Conservation (phyloP, 1,284 basidiomycete species). For the Irpex sp. region DNA sequence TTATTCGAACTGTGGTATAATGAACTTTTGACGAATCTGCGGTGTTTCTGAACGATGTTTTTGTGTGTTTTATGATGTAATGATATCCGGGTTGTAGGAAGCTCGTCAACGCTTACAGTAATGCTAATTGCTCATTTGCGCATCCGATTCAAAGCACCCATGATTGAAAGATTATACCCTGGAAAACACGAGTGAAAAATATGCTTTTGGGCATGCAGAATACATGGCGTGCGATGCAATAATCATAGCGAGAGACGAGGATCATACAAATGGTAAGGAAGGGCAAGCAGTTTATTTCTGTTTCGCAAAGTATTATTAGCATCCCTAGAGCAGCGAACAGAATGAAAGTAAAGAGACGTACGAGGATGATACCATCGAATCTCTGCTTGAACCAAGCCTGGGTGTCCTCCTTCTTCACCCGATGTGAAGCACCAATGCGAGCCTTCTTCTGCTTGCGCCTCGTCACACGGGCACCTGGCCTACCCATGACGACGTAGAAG, state of each 20-base stretch:
- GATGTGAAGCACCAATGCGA: constrained; percentile 86
- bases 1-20: neutral
- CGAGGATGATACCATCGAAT: constrained; percentile 95
- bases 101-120: neutral
- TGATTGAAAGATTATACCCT: neutral
- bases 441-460: constrained; percentile 89
- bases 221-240: constrained; percentile 14
- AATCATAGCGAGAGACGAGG: constrained; percentile 13
- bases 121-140: neutral
- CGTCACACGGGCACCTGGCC: constrained; percentile 91
- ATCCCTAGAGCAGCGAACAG: neutral
- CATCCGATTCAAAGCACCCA: neutral
- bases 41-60: neutral
- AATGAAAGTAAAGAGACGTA: constrained; percentile 32
- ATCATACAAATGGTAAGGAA: constrained; percentile 10
- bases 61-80: neutral
- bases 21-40: neutral
- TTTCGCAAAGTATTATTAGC: neutral
- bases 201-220: constrained; percentile 13
- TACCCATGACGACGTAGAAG: constrained; percentile 97
- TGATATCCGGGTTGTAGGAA: neutral
- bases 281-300: constrained; percentile 17
- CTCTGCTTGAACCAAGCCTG: constrained; percentile 99
- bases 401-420: constrained; percentile 90
- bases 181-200: neutral